These are phyloP conservation scores for Lachancea nothofagi DNA, from an alignment of 805 yeast genomes.

Conservation along the genomic window DNA sequence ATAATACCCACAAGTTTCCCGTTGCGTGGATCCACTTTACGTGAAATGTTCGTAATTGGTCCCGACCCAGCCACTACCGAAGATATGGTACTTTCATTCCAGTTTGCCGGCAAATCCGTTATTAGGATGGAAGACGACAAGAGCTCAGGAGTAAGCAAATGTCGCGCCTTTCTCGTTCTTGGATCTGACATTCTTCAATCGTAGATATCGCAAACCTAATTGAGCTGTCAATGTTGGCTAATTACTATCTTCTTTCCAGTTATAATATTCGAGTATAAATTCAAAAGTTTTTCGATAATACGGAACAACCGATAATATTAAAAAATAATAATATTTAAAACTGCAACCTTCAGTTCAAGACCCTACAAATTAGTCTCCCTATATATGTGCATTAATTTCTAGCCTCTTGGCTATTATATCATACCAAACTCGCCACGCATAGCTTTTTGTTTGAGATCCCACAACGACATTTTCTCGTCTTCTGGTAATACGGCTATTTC, in stretches of 20 bases:
- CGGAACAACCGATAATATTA: too few species aligned
- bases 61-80: constrained; percentile 72
- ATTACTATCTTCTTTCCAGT: neutral
- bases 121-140: constrained; percentile 29
- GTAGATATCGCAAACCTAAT: neutral
- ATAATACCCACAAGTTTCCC: constrained; percentile 44
- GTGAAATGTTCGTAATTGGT: constrained; percentile 42
- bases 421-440: constrained; percentile 33
- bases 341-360: too few species aligned
- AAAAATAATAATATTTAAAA: too few species aligned
- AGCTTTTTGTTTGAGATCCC: constrained; percentile 35
- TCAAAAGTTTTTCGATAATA: neutral
- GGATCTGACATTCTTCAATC: constrained; percentile 23
- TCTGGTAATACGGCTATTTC: constrained; percentile 46
- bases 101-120: constrained; percentile 56
- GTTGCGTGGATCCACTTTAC: constrained; percentile 28
- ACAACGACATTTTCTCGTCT: constrained; percentile 40
- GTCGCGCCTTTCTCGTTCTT: constrained; percentile 31
- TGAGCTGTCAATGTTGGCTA: neutral
- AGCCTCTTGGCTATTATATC: too few species aligned
- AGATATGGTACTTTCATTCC: constrained; percentile 60
- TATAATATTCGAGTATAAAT: neutral
- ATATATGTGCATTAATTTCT: too few species aligned
- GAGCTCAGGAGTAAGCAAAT: constrained; percentile 29
- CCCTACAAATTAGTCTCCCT: too few species aligned